phyloP scores from a whole-genome alignment of 768 basidiomycete genomes.

The Hypholoma sublateritium region DNA sequence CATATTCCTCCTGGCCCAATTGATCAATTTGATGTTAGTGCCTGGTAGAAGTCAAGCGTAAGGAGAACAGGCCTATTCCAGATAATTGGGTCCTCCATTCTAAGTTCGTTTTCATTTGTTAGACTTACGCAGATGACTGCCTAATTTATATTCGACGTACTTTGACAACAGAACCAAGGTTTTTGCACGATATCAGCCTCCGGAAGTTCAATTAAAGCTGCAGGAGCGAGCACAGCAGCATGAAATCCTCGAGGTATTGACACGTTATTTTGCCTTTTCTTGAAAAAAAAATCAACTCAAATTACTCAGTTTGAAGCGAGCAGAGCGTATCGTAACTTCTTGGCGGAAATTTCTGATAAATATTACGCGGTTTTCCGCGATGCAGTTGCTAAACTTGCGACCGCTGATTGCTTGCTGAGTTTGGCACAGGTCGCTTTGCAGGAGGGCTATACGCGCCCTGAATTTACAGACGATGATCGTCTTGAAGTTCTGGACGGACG shows the following conservation, averaged over 20 bases:
- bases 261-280: not conserved
- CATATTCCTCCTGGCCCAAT: not conserved
- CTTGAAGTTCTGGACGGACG: constrained; percentile 82
- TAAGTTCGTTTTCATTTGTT: constrained; percentile 38
- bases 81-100: constrained; percentile 65
- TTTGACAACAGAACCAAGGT: constrained; percentile 59
- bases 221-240: constrained; percentile 73
- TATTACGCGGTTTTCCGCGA: constrained; percentile 74
- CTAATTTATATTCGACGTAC: not conserved
- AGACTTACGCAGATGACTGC: not conserved
- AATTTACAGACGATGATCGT: constrained; percentile 62
- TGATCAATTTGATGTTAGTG: constrained; percentile 44
- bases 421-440: constrained; percentile 78
- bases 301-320: constrained; percentile 52
- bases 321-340: constrained; percentile 65
- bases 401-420: constrained; percentile 84
- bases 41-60: constrained; percentile 74
- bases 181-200: constrained; percentile 74
- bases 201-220: constrained; percentile 57
- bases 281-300: not conserved
- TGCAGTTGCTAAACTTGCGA: constrained; percentile 77
- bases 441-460: constrained; percentile 75
- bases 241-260: constrained; percentile 58
- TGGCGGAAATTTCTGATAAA: constrained; percentile 64
- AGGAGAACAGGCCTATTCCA: constrained; percentile 49